A percentile compares a stretch with the other conserved stretches of the same genome.
phyloP scores from a whole-genome alignment of 202 grass and related monocot genomes.

The Eragrostis tef region DNA sequence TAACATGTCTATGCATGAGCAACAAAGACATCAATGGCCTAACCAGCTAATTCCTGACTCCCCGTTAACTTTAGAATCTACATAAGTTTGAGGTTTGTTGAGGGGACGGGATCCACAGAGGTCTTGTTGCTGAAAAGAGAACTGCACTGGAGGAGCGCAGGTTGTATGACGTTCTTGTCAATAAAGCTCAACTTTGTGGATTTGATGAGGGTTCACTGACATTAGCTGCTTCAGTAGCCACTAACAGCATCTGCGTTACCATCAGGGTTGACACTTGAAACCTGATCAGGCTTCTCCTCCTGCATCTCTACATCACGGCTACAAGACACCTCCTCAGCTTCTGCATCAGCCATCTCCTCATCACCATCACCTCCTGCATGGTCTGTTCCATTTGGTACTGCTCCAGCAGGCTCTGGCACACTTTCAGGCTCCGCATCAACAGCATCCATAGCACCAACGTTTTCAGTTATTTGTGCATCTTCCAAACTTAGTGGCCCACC shows the following conservation, averaged over 20 bases:
- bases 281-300: slow-evolving; percentile 68
- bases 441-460: slow-evolving; percentile 26
- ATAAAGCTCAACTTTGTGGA: slow-evolving; percentile 42
- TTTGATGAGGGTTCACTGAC: slow-evolving; percentile 14
- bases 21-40: not conserved
- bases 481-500: slow-evolving; percentile 49
- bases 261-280: slow-evolving; percentile 21
- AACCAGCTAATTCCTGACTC: not conserved
- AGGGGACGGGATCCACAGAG: not conserved
- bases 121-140: not conserved
- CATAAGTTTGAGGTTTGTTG: not conserved
- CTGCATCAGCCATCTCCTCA: slow-evolving; percentile 88
- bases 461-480: slow-evolving; percentile 39
- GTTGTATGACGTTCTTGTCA: not conserved
- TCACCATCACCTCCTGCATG: slow-evolving; percentile 57
- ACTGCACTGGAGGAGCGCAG: slow-evolving; percentile 11
- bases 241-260: slow-evolving; percentile 20
- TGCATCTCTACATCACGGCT: slow-evolving; percentile 81
- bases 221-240: slow-evolving; percentile 40
- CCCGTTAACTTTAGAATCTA: slow-evolving; percentile 20
- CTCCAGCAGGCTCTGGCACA: slow-evolving; percentile 34
- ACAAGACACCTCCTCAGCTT: slow-evolving; percentile 44
- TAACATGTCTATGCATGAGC: slow-evolving; percentile 1
- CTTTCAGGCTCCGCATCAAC: slow-evolving; percentile 42
- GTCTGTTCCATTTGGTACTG: slow-evolving; percentile 56